phyloP scores from a whole-genome alignment of 1,139 yeast species.

The Pichia terricola region DNA sequence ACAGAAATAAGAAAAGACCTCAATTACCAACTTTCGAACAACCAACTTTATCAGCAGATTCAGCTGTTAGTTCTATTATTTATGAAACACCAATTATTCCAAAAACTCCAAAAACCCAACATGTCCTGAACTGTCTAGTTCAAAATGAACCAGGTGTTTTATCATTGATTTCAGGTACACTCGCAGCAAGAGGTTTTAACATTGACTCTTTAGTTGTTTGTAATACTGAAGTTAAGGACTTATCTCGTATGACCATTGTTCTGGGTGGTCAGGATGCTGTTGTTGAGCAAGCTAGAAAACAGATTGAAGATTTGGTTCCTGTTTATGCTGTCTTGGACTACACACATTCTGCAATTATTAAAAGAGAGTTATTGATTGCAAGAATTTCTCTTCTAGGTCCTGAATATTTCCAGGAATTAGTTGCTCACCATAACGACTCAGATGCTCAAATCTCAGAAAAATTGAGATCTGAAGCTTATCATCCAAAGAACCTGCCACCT shows the following conservation, averaged over 20 bases:
- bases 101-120: slow-evolving; percentile 62
- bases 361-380: slow-evolving; percentile 82
- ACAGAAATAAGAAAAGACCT: slow-evolving; percentile 79
- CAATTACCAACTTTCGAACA: slow-evolving; percentile 92
- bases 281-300: slow-evolving; percentile 97
- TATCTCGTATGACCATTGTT: slow-evolving; percentile 94
- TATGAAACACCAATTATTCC: slow-evolving; percentile 86
- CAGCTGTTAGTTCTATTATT: slow-evolving; percentile 89
- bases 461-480: slow-evolving; percentile 46
- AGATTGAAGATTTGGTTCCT: slow-evolving; percentile 94
- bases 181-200: slow-evolving; percentile 97
- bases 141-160: slow-evolving; percentile 98
- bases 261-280: slow-evolving; percentile 92
- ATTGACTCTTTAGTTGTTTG: slow-evolving; percentile 95
- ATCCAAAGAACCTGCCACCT: slow-evolving; percentile 84
- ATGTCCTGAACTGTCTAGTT: slow-evolving; percentile 90
- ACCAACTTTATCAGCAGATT: slow-evolving; percentile 90
- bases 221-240: slow-evolving; percentile 90
- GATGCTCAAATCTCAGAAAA: slow-evolving; percentile 37
- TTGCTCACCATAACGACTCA: slow-evolving; percentile 70
- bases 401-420: slow-evolving; percentile 90
- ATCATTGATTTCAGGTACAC: slow-evolving; percentile 85
- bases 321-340: slow-evolving; percentile 97
- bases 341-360: slow-evolving; percentile 79
- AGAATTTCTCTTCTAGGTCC: slow-evolving; percentile 92